Conservation (phyloP, 805 yeast genomes). For the Debaryomyces maramus region DNA sequence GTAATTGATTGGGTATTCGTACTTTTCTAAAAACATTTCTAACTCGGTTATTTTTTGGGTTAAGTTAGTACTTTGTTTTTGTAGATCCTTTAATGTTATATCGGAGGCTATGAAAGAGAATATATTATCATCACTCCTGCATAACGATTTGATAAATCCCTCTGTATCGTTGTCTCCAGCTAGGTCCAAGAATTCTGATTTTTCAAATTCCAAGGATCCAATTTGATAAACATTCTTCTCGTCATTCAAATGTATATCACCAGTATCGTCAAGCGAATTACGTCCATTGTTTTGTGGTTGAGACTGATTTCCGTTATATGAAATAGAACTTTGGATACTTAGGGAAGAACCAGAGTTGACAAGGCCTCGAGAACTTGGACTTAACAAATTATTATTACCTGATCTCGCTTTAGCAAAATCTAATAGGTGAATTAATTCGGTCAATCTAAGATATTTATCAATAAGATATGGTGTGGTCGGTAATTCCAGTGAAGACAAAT, state of each 20-base stretch:
- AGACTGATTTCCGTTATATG: neutral
- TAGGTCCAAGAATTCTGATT: conserved; percentile 46
- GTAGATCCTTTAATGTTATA: conserved; percentile 43
- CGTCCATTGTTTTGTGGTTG: conserved; percentile 5
- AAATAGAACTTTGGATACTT: neutral
- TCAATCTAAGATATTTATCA: conserved; percentile 62
- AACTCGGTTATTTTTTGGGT: conserved; percentile 29
- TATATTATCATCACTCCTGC: conserved; percentile 29
- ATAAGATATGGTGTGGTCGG: conserved; percentile 70
- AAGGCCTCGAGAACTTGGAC: neutral
- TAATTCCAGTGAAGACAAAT: conserved; percentile 51
- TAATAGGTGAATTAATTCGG: conserved; percentile 55
- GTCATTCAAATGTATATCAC: conserved; percentile 23
- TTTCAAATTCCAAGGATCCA: conserved; percentile 51
- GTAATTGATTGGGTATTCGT: conserved; percentile 34
- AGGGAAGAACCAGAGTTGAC: neutral
- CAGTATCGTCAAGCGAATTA: conserved; percentile 9
- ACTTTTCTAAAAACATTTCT: conserved; percentile 28
- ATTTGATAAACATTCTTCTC: conserved; percentile 40
- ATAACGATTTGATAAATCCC: conserved; percentile 50
- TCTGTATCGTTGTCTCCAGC: conserved; percentile 51
- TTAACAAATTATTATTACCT: neutral
- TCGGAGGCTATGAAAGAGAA: conserved; percentile 43
- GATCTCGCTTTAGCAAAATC: conserved; percentile 15
- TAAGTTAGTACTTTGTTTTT: conserved; percentile 37